Conservation (phyloP, 768 basidiomycete genomes). For the Termitomyces sp. region DNA sequence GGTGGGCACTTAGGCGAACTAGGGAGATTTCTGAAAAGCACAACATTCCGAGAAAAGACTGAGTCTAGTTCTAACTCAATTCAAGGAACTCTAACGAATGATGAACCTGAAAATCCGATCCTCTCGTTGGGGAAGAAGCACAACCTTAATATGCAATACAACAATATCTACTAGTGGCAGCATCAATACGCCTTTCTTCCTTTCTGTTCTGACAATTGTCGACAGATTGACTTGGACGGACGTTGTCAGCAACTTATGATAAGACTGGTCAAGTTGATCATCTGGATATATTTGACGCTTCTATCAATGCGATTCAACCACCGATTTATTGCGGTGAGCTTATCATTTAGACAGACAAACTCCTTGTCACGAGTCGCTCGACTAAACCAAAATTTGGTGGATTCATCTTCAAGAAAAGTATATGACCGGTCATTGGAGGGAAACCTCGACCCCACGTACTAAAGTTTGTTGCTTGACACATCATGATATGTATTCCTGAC, state of each 20-base stretch:
- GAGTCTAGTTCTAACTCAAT: conserved; percentile 66
- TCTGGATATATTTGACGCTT: conserved; percentile 37
- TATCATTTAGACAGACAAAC: neutral
- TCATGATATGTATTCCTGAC: conserved; percentile 9
- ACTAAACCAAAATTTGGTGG: conserved; percentile 44
- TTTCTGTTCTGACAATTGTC: neutral
- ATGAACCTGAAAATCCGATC: conserved; percentile 58
- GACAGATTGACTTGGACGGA: neutral
- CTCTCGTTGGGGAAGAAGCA: conserved; percentile 55
- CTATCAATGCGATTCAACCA: conserved; percentile 38
- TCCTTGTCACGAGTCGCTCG: conserved; percentile 33
- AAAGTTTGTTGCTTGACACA: neutral
- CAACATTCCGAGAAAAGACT: conserved; percentile 41
- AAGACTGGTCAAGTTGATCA: conserved; percentile 46
- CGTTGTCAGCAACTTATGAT: conserved; percentile 50
- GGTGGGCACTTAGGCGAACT: conserved; percentile 53
- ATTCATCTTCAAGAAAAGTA: conserved; percentile 49
- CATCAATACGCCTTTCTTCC: conserved; percentile 34
- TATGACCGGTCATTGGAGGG: conserved; percentile 48
- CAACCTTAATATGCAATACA: conserved; percentile 41
- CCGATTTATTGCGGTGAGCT: conserved; percentile 40
- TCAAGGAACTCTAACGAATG: conserved; percentile 42
- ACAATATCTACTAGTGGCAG: conserved; percentile 40
- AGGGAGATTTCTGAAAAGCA: conserved; percentile 57
- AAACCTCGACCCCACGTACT: conserved; percentile 32